Conservation (phyloP, 805 yeast genomes). For the Pachysolen tannophilus region DNA sequence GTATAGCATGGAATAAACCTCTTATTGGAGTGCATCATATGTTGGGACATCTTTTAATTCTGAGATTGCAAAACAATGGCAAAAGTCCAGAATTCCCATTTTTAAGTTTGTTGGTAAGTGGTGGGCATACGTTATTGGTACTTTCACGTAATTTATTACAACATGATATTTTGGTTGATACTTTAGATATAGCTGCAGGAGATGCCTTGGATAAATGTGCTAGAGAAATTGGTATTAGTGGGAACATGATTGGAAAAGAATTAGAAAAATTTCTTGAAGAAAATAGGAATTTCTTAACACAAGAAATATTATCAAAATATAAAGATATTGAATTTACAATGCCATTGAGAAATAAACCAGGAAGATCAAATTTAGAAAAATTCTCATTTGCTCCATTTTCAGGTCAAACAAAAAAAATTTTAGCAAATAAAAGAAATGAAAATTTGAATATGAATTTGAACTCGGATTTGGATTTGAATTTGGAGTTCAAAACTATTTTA, state of each 20-base stretch:
- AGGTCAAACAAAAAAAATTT: conserved; percentile 19
- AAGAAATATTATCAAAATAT: conserved; percentile 4
- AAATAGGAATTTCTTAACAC: conserved; percentile 25
- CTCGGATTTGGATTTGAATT: conserved; percentile 10
- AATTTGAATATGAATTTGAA: neutral
- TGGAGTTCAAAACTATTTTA: conserved; percentile 30
- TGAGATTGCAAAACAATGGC: conserved; percentile 42
- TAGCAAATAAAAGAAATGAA: conserved; percentile 18
- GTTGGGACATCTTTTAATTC: conserved; percentile 82
- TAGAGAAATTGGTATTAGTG: conserved; percentile 68
- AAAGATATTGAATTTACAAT: conserved; percentile 24
- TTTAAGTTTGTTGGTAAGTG: conserved; percentile 72
- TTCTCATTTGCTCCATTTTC: conserved; percentile 76
- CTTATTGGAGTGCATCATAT: conserved; percentile 91
- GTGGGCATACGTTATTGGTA: conserved; percentile 92
- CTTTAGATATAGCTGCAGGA: conserved; percentile 86
- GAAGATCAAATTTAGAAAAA: conserved; percentile 34
- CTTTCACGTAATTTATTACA: conserved; percentile 47
- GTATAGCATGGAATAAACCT: conserved; percentile 72
- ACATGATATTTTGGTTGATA: conserved; percentile 69
- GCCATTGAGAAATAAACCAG: conserved; percentile 45
- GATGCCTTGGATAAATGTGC: conserved; percentile 93
- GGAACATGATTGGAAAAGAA: conserved; percentile 82
- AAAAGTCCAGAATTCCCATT: conserved; percentile 52
- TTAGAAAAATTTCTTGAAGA: conserved; percentile 48